Conservation (phyloP, 345 rosid genomes). For the Salix caprea region DNA sequence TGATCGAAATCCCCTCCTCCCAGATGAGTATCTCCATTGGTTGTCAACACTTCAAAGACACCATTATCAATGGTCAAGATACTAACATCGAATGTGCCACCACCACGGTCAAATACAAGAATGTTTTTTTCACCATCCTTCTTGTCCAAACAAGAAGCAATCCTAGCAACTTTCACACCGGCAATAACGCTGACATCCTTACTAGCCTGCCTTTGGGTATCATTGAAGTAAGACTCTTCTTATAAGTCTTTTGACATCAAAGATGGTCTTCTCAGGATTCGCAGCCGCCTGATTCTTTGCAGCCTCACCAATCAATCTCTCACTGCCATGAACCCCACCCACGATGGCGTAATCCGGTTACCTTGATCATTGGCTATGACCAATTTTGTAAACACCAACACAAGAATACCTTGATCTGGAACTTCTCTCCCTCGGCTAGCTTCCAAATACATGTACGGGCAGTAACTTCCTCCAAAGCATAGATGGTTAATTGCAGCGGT, state of each 20-base stretch:
- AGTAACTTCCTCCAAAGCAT: too few relatives aligned
- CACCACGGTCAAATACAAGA: slow-evolving; percentile 25
- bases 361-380: too few relatives aligned
- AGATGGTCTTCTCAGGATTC: slow-evolving; percentile 24
- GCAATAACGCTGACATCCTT: slow-evolving; percentile 24
- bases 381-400: too few relatives aligned
- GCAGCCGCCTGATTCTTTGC: slow-evolving; percentile 7
- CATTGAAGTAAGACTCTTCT: slow-evolving; percentile 32
- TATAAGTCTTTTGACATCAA: slow-evolving; percentile 27
- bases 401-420: too few relatives aligned
- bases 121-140: slow-evolving; percentile 26
- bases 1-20: slow-evolving; percentile 36
- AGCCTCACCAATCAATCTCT: too few relatives aligned
- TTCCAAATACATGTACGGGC: too few relatives aligned
- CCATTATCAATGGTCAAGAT: slow-evolving; percentile 26
- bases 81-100: slow-evolving; percentile 24
- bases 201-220: slow-evolving; percentile 28
- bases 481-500: too few relatives aligned
- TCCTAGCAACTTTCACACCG: slow-evolving; percentile 21
- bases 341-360: too few relatives aligned
- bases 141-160: slow-evolving; percentile 28
- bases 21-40: slow-evolving; percentile 29
- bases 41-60: slow-evolving; percentile 23
- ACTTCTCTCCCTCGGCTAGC: too few relatives aligned
- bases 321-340: too few relatives aligned